phyloP scores from a whole-genome alignment of 202 grass and related monocot species.

The Setaria viridis region DNA sequence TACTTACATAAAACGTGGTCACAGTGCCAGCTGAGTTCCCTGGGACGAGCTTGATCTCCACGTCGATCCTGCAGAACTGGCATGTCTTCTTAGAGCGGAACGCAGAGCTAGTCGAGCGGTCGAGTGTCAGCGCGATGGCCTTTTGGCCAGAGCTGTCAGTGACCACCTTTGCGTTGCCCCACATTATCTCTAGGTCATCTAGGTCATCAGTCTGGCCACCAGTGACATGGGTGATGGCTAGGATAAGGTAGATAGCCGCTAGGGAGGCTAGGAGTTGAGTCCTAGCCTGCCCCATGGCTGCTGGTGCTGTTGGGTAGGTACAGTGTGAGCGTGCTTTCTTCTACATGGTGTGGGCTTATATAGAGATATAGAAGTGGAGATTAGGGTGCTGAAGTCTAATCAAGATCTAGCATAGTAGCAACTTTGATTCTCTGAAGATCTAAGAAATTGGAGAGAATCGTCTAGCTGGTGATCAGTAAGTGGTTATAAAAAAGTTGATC shows the following conservation, averaged over 20 bases:
- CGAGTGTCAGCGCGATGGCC: conserved; percentile 41
- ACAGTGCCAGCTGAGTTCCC: conserved; percentile 60
- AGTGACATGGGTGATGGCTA: conserved; percentile 16
- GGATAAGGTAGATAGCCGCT: conserved; percentile 34
- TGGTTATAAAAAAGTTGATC: conserved; percentile 14
- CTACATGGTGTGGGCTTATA: conserved; percentile 27
- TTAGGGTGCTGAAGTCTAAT: conserved; percentile 2
- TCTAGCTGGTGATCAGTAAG: conserved; percentile 10
- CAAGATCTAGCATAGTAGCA: conserved; percentile 15
- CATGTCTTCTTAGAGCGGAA: conserved; percentile 49
- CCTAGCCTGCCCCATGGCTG: conserved; percentile 65
- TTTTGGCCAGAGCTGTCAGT: conserved; percentile 31
- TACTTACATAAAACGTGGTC: conserved; percentile 61
- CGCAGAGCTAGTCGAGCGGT: conserved; percentile 6
- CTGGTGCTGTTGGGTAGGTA: conserved; percentile 10
- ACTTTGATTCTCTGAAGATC: conserved; percentile 42
- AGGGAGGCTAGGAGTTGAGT: conserved; percentile 57
- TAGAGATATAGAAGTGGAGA: conserved; percentile 24
- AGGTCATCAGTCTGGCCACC: conserved; percentile 20
- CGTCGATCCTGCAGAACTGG: conserved; percentile 49
- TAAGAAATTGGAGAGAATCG: conserved; percentile 33
- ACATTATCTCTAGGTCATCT: conserved; percentile 34
- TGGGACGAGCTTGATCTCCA: conserved; percentile 53
- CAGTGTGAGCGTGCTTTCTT: conserved; percentile 9
- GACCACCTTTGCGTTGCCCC: conserved; percentile 37